A percentile compares a stretch with the other conserved stretches of the same genome.
Evolutionary conservation across 2,329 filamentous ascomycete genomes (phyloP).

Genomic region (Apiospora pterosperma): DNA sequence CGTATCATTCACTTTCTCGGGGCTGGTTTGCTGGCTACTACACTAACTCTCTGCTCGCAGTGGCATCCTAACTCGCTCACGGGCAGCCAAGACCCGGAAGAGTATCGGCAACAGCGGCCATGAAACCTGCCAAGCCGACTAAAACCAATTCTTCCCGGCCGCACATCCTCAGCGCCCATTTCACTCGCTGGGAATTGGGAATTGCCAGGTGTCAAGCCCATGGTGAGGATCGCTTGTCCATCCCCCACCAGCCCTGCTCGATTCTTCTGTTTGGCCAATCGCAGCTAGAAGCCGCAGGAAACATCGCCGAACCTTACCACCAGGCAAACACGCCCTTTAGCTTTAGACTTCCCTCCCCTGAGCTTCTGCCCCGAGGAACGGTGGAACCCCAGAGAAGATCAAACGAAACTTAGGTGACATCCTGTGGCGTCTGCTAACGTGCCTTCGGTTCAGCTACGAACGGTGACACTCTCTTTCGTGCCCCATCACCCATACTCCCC

Average conservation of each 20-base stretch:
- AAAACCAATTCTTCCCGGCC: neutral
- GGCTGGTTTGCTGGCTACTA: too few relatives aligned
- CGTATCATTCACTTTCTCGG: neutral
- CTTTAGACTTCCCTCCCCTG: neutral
- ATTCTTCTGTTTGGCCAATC: constrained; percentile 3
- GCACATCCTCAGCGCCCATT: neutral
- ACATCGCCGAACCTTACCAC: neutral
- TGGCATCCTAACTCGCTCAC: neutral
- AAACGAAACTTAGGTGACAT: neutral
- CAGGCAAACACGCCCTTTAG: neutral
- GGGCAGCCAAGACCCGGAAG: neutral
- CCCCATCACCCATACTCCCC: neutral
- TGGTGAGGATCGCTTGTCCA: too few relatives aligned
- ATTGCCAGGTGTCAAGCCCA: neutral
- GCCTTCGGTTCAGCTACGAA: neutral
- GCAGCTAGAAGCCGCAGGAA: neutral
- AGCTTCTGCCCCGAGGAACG: too few relatives aligned
- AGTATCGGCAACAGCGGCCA: neutral
- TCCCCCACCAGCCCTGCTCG: neutral
- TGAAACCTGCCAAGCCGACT: neutral
- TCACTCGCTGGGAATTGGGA: neutral
- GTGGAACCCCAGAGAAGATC: neutral
- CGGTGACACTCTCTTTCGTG: neutral
- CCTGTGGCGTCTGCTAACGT: neutral
- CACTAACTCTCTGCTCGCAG: neutral